These are phyloP conservation scores for Irpex rosettiformis DNA, from an alignment of 1,284 basidiomycete species.

Conservation along the genomic window DNA sequence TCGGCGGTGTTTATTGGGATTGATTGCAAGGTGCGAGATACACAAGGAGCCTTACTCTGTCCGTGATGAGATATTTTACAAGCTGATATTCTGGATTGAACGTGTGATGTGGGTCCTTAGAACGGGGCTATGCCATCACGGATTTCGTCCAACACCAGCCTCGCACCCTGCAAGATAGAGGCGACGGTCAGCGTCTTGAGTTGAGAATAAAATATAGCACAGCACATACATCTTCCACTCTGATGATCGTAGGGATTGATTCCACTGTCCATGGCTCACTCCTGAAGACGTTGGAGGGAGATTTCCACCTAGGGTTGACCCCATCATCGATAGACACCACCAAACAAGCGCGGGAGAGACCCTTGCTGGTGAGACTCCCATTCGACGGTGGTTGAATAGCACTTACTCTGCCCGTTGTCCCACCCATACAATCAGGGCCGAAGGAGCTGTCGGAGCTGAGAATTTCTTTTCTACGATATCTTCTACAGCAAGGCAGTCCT, in stretches of 20 bases:
- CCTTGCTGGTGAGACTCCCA: background rate
- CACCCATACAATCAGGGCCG: constrained; percentile 70
- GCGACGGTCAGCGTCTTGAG: background rate
- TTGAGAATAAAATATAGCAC: background rate
- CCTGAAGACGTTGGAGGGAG: constrained; percentile 58
- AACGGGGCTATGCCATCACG: constrained; percentile 16
- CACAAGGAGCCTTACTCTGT: background rate
- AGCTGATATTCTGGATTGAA: background rate
- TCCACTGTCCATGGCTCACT: constrained; percentile 61
- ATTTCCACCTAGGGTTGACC: constrained; percentile 70
- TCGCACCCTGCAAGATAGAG: constrained; percentile 33
- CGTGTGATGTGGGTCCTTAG: constrained; percentile 6
- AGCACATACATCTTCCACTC: constrained; percentile 58
- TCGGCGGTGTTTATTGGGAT: background rate
- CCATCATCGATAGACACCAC: too few relatives aligned
- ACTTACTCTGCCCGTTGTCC: constrained; percentile 67
- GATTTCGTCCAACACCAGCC: constrained; percentile 59
- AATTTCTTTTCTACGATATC: constrained; percentile 56
- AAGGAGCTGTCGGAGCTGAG: constrained; percentile 45
- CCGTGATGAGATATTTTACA: background rate
- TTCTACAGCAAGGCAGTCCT: constrained; percentile 79
- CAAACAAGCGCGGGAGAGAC: constrained; percentile 5
- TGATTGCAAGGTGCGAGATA: too few relatives aligned
- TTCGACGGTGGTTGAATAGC: background rate
- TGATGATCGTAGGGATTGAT: constrained; percentile 73